Base-by-base conservation (phyloP, 805 yeast species). In the Candida cerambycidarum region DNA sequence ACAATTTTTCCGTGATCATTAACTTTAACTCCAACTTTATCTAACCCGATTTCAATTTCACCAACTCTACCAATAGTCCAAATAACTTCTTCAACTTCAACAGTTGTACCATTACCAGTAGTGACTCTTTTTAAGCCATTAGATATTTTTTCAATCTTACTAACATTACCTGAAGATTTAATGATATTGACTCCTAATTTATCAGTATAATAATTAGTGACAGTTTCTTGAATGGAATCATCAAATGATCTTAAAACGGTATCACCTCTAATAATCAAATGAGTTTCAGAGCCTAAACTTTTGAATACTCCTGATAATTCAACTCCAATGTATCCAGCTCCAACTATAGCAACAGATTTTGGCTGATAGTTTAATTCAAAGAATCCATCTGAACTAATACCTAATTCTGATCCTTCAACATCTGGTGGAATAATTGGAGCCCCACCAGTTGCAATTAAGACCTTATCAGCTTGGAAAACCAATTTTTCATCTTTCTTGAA, bases 281-380 rank as follows among this genome's bases (percentile, higher is more conserved):
- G 92, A 36, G 96, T 84, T 52, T 92, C 89, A 12, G 92, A 62
- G 13, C 95, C 96, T 48, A 93, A 75, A 17, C 89, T 89, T 52
- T 86, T 77, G 80, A 93, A 92, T 34, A 93, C 89, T 49, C 99
- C 99, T 5, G 97, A 85, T 39, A 93, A 77, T 71, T 93, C 99
- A 37, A 89, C 85, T 44, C 96, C 98, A 61, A 93, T 93, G 69
- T 93, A 93, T 33, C 99, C 99, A 29, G 97, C 97, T 55, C 99
- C 99, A 10, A 93, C 96, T 47, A 93, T 76, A 1, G 95, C 98
- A 21, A 92, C 98, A 38, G 82, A 76, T 65, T 89, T 83, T 39
- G 99, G 99, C 67, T 90, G 97, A 38, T 68, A 58, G 46, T 78
- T 83, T 52, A 93, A 72, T 50, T 78, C 79, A 59, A 93, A 93